Evolutionary conservation across 345 rosid species (phyloP), one percentile per base, ranked within the genome.

Genomic region (Bruguiera gymnorhiza): DNA sequence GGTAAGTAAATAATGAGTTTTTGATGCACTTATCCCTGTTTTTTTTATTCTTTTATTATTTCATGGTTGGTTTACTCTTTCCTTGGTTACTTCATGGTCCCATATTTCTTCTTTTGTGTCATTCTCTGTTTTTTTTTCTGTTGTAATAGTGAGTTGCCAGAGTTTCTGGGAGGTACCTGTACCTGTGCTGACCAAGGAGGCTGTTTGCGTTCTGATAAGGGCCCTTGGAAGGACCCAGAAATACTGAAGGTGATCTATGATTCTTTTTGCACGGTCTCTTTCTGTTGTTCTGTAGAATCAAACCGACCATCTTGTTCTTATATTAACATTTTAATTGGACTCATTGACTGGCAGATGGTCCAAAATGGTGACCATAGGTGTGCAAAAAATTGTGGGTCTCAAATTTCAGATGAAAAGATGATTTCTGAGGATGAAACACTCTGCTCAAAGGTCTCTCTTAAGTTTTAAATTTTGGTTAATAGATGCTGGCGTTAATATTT

Each of bases 131-230:
- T 36, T 60, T 36, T 60, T 10, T 29, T 53, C 60, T 53, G 77
- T 39, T 55, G 50, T 65, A 43, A 36, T 80, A 95, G 97, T 75
- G 96, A 95, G 80, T 79, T 95, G 83, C 97, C 97, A 6, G 89
- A 87, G 18, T 91, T 95, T 76, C 81, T 95, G 61, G 97, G 99
- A 66, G 99, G 99, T 24, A 73, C 91, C 27, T 95, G 99, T 76
- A 90, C 89, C 19, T 95, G 97, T 83, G 86, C 86, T 76, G 91
- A 85, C 36, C 75, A 75, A 30, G 97, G 99, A 63, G 97, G 99
- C 6, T 95, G 99, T 59, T 82, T 92, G 92, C 86, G 79, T 54
- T 92, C 97, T 62, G 97, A 95, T 78, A 95, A 92, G 80, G 99
- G 99, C 43, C 97, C 97, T 24, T 95, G 97, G 99, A 88, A 88